These are phyloP conservation scores for Mucor sp. DNA, from an alignment of 371 early-diverging fungal genomes.

Conservation along the genomic window DNA sequence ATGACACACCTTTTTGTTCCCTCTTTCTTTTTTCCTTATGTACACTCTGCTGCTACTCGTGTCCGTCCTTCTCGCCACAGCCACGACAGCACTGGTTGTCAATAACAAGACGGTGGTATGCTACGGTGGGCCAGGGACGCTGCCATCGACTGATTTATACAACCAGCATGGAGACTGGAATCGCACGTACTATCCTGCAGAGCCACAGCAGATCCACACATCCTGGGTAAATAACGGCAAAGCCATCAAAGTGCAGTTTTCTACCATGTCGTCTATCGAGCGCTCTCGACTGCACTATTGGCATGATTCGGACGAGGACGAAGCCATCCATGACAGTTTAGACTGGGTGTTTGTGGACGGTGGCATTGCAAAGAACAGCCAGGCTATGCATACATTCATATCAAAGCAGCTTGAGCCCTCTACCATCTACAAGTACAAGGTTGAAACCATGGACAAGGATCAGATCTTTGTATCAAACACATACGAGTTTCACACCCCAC, in stretches of 20 bases:
- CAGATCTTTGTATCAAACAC: slow-evolving; percentile 6
- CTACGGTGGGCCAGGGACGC: slow-evolving; percentile 28
- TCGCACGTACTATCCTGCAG: slow-evolving; percentile 29
- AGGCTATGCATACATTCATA: slow-evolving; percentile 26
- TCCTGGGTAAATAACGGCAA: slow-evolving; percentile 29
- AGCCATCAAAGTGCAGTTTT: slow-evolving; percentile 36
- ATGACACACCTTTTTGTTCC: neutral
- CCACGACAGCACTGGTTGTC: neutral
- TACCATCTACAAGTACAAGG: slow-evolving; percentile 33
- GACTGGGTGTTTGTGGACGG: slow-evolving; percentile 36
- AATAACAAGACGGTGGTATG: slow-evolving; percentile 2
- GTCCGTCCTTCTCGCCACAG: neutral
- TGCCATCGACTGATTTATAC: slow-evolving; percentile 23
- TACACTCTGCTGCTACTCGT: neutral
- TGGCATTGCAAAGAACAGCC: slow-evolving; percentile 19
- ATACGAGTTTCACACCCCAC: slow-evolving; percentile 21
- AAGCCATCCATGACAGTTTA: slow-evolving; percentile 1
- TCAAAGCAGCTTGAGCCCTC: slow-evolving; percentile 13
- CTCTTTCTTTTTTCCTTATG: neutral
- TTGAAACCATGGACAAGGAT: slow-evolving; percentile 8
- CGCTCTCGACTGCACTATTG: slow-evolving; percentile 29
- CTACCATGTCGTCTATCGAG: slow-evolving; percentile 22
- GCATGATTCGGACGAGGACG: slow-evolving; percentile 17
- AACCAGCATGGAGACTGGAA: slow-evolving; percentile 34
- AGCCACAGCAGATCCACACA: slow-evolving; percentile 45